phyloP scores from a whole-genome alignment of 1,284 basidiomycete species.

The Ustilago hordei region DNA sequence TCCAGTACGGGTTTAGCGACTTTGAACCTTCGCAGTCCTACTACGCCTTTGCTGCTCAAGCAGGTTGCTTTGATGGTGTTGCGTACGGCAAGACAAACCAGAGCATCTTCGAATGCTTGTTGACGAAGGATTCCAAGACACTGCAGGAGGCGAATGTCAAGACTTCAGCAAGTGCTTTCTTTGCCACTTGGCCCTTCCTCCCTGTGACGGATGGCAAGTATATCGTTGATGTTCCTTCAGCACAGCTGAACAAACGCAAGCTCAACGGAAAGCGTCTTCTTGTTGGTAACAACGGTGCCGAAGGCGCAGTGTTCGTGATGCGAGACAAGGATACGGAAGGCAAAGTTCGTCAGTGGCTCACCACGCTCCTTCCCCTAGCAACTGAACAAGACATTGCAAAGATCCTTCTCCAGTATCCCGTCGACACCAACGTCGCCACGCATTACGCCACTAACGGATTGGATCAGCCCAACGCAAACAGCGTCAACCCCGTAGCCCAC shows the following conservation, averaged over 20 bases:
- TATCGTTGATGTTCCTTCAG: constrained; percentile 20
- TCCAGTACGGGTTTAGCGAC: constrained; percentile 31
- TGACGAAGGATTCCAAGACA: constrained; percentile 18
- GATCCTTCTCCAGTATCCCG: constrained; percentile 27
- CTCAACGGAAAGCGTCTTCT: constrained; percentile 32
- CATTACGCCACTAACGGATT: constrained; percentile 32
- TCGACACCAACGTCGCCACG: constrained; percentile 17
- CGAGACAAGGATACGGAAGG: constrained; percentile 23
- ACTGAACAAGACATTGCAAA: constrained; percentile 23
- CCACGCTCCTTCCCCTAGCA: constrained; percentile 19
- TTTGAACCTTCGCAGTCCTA: constrained; percentile 33
- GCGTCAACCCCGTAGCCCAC: constrained; percentile 24
- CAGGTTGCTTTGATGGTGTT: constrained; percentile 31
- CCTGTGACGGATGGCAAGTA: constrained; percentile 38
- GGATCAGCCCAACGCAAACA: constrained; percentile 25
- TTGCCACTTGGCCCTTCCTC: constrained; percentile 30
- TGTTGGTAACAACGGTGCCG: constrained; percentile 41
- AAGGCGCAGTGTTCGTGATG: constrained; percentile 24
- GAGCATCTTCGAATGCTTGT: constrained; percentile 29
- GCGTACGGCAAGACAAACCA: constrained; percentile 25
- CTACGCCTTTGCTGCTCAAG: constrained; percentile 29
- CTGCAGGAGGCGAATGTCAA: constrained; percentile 33
- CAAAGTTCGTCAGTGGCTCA: constrained; percentile 22
- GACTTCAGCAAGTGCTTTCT: constrained; percentile 27
- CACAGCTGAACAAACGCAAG: constrained; percentile 11